Conservation (phyloP, 2,329 filamentous ascomycete genomes). For the Metarhizium guizhouense region DNA sequence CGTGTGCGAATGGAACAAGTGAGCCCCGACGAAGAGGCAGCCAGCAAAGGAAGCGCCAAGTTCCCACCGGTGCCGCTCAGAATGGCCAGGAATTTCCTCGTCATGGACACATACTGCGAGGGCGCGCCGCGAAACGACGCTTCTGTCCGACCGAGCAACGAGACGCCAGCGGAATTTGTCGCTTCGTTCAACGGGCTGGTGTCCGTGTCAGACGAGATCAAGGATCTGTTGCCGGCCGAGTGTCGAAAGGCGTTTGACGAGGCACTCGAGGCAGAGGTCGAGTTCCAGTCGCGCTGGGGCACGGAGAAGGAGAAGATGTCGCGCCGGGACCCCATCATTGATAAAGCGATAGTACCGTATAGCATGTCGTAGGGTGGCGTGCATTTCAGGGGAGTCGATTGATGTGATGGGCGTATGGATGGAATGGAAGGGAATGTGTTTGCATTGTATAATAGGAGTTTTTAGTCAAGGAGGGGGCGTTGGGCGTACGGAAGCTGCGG, state of each 20-base stretch:
- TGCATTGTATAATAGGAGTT: background rate
- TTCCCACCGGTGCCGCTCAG: conserved; percentile 41
- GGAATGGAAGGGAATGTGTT: background rate
- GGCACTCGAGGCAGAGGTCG: conserved; percentile 53
- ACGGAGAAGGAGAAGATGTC: conserved; percentile 52
- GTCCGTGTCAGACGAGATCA: conserved; percentile 56
- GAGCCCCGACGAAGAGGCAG: conserved; percentile 29
- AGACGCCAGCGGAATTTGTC: conserved; percentile 37
- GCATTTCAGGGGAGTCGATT: background rate
- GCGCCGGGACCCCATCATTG: conserved; percentile 46
- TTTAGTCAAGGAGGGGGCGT: background rate
- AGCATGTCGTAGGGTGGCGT: conserved; percentile 25
- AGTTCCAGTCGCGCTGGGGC: conserved; percentile 70
- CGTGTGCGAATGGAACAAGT: conserved; percentile 76
- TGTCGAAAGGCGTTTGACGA: conserved; percentile 66
- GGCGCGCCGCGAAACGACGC: conserved; percentile 39
- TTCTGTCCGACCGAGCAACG: conserved; percentile 33
- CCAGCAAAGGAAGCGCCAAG: conserved; percentile 17
- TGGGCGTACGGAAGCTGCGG: background rate
- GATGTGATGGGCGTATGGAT: background rate
- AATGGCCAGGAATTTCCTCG: conserved; percentile 46
- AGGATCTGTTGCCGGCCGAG: conserved; percentile 56
- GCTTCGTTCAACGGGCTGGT: conserved; percentile 51
- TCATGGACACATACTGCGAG: conserved; percentile 47
- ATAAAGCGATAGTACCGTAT: conserved; percentile 56